Conservation (phyloP, 202 grass and related monocot species). For the Zizania palustris region DNA sequence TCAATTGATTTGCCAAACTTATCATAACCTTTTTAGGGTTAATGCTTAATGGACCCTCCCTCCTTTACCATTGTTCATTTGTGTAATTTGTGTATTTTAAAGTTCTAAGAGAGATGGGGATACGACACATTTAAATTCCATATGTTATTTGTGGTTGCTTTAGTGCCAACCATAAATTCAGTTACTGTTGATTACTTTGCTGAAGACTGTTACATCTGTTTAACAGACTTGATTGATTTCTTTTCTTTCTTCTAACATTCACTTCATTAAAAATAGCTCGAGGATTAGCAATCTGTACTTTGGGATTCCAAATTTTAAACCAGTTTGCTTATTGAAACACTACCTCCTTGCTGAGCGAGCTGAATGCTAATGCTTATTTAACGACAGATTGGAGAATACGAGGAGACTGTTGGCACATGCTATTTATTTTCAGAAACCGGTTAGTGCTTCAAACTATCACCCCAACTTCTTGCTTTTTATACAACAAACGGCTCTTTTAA, state of each 20-base stretch:
- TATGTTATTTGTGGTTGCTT: not conserved
- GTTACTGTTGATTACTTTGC: not conserved
- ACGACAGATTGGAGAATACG: conserved; percentile 70
- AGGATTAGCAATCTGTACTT: not conserved
- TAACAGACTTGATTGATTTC: not conserved
- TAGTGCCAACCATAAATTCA: not conserved
- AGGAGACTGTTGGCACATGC: conserved; percentile 72
- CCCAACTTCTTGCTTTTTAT: not conserved
- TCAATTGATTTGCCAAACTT: no score
- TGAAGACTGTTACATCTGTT: not conserved
- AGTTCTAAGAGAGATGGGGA: not conserved
- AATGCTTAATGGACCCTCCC: no score
- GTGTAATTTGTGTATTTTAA: not conserved
- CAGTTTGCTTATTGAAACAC: conserved; percentile 3
- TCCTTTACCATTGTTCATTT: not conserved
- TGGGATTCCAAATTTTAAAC: not conserved
- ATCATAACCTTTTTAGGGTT: no score
- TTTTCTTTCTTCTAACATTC: not conserved
- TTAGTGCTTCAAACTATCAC: conserved; percentile 33
- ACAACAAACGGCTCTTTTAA: no score
- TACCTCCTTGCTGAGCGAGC: conserved; percentile 4
- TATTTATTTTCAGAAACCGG: conserved; percentile 72
- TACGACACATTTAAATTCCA: not conserved
- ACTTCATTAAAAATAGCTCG: not conserved
- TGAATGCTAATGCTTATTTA: conserved; percentile 33